Conservation (phyloP, 2,329 filamentous ascomycete genomes). For the Lachnellula occidentalis region DNA sequence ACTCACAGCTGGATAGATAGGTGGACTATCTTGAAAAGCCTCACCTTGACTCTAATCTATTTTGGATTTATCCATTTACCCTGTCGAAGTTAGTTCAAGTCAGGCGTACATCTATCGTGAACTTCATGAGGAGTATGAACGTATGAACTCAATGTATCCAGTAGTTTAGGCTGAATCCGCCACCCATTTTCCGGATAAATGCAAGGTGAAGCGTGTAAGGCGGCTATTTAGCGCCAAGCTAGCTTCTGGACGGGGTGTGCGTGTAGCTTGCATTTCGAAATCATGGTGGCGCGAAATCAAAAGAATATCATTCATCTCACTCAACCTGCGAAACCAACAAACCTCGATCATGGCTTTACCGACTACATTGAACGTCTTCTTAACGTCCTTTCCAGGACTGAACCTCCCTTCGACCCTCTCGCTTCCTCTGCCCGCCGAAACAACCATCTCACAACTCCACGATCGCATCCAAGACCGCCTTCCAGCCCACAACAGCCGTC, state of each 20-base stretch:
- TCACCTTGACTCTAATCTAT: background rate
- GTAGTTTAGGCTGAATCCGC: background rate
- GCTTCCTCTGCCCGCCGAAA: slow-evolving; percentile 62
- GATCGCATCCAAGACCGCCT: slow-evolving; percentile 55
- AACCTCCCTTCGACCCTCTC: slow-evolving; percentile 77
- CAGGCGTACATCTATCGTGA: background rate
- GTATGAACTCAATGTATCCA: background rate
- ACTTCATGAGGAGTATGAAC: background rate
- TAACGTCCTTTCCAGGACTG: slow-evolving; percentile 79
- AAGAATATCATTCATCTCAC: background rate
- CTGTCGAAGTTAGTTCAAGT: background rate
- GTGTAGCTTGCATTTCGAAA: background rate
- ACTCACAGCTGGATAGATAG: background rate
- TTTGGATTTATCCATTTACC: background rate
- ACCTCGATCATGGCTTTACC: slow-evolving; percentile 44
- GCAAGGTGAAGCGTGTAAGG: background rate
- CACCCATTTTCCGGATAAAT: background rate
- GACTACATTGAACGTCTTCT: slow-evolving; percentile 67
- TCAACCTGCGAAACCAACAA: background rate
- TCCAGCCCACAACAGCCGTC: slow-evolving; percentile 50
- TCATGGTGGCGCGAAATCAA: background rate
- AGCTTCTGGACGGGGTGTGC: background rate
- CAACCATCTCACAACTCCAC: slow-evolving; percentile 63
- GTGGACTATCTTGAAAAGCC: background rate
- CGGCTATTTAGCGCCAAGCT: background rate